Evolutionary conservation across 2,329 filamentous ascomycete genomes (phyloP), one percentile per base, ranked within the genome.

Genomic region (Phyllosticta citribraziliensis): DNA sequence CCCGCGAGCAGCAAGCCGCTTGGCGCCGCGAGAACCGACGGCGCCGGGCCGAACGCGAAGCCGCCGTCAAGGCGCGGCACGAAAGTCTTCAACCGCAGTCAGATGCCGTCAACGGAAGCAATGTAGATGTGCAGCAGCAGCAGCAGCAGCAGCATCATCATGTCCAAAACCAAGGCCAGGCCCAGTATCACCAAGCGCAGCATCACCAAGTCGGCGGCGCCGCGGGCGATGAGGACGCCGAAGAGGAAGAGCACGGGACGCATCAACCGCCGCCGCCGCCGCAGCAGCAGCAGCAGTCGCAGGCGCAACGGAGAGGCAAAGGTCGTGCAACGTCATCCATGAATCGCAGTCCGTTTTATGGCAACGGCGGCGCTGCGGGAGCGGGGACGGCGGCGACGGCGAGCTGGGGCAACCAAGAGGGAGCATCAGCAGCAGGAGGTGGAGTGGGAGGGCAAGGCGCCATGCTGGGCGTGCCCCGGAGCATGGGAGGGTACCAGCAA

Each of bases 61-160:
- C 78, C 2, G 86, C 86, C 0, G 77, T 81, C 40, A 70, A 75
- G 12, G 80, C 76, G 0, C 89, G 87, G 87, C 76, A 75, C 57
- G 70, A 79, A n/a, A 14, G 89, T 89, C 68, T 71, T 89, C 52
- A 78, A 76, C 17, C 40, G 40, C 40, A 47, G 40, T 12, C 12
- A 17, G 40, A 47, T 8, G 40, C 1, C 40, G 17, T 8, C 12
- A 52, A 35, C 19, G n/a, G 33, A 19, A 40, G 20, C 9, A 17
- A 47, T 47, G 40, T 47, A 17, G 53, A 33, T 20, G 10, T 12
- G 4, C 47, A 61, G 54, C 40, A 52, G 22, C 22, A 22, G 24
- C 58, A 56, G 33, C 35, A 51, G 19, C 53, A 56, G 35, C 51
- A 52, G 5, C 40, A 47, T 9, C 51, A 56, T 9, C 52, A 30